These are phyloP conservation scores for Dictyophora rubrovolvata DNA, from an alignment of 768 basidiomycete genomes.

Conservation along the genomic window DNA sequence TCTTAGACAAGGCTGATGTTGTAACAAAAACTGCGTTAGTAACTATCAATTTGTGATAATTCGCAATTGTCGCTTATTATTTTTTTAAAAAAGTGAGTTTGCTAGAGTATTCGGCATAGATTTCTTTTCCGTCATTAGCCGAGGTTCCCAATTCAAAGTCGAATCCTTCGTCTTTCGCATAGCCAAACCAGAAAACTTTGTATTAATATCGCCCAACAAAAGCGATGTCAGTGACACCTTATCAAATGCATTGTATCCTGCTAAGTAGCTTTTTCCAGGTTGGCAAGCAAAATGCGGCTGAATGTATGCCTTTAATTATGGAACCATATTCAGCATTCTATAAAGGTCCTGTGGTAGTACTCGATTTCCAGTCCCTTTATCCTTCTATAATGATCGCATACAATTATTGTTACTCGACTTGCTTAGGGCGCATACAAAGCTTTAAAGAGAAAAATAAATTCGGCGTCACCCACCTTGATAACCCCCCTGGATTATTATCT, in stretches of 20 bases:
- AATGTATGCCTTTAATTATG: conserved; percentile 92
- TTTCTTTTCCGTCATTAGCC: conserved; percentile 87
- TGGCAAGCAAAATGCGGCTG: conserved; percentile 90
- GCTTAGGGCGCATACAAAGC: conserved; percentile 77
- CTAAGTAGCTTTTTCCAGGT: conserved; percentile 45
- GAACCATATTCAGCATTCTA: conserved; percentile 92
- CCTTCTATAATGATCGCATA: conserved; percentile 98
- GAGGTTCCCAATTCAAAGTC: conserved; percentile 97
- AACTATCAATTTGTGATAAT: neutral
- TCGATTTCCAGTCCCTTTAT: conserved; percentile 95
- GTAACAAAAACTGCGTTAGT: conserved; percentile 86
- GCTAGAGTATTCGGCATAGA: conserved; percentile 96
- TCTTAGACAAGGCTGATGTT: conserved; percentile 72
- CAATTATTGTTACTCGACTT: conserved; percentile 96
- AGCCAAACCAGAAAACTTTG: conserved; percentile 88
- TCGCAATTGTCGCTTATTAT: neutral
- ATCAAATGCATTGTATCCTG: neutral
- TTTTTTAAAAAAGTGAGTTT: conserved; percentile 70
- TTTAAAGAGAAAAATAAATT: conserved; percentile 85
- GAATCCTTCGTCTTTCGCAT: conserved; percentile 98
- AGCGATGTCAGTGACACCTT: conserved; percentile 47
- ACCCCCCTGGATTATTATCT: conserved; percentile 57
- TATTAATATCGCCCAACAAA: conserved; percentile 83
- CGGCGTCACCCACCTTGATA: conserved; percentile 66
- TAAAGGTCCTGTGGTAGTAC: conserved; percentile 80